Percentiles rank a stretch among this genome's conserved stretches.
Evolutionary conservation across 495 filamentous ascomycete species (phyloP).

Genomic region (Talaromyces nanjingensis): DNA sequence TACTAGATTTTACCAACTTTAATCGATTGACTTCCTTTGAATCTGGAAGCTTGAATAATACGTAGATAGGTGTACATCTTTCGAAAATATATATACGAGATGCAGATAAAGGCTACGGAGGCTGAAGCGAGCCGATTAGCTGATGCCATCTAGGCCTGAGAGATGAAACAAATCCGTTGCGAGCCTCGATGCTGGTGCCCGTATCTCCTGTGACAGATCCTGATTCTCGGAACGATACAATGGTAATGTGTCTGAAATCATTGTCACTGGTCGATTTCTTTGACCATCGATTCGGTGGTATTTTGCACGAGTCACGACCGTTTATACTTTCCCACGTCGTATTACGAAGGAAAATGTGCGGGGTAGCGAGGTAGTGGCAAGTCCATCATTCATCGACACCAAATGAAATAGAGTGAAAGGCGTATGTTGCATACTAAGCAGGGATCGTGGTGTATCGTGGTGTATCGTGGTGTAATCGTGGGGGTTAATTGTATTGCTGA

Average conservation of each 20-base stretch:
- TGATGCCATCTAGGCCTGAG: neutral
- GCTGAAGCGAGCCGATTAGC: neutral
- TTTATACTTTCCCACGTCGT: neutral
- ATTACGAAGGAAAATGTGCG: neutral
- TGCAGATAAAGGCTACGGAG: neutral
- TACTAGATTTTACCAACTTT: neutral
- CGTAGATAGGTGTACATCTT: neutral
- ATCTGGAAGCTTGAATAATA: neutral
- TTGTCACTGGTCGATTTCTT: neutral
- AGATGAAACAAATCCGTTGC: neutral
- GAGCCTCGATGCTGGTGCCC: neutral
- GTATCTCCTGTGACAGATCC: neutral
- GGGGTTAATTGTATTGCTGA: neutral
- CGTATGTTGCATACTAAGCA: neutral
- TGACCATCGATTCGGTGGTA: neutral
- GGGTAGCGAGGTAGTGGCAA: neutral
- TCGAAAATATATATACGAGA: neutral
- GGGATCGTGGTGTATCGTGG: neutral
- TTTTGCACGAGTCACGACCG: neutral
- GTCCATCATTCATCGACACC: neutral
- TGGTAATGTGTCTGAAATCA: neutral
- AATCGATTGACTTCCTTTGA: neutral
- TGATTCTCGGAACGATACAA: neutral
- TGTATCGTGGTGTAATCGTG: neutral
- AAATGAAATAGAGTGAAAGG: neutral